Conservation (phyloP, 2,329 filamentous ascomycete species). For the Ascochyta viciae-villosae region DNA sequence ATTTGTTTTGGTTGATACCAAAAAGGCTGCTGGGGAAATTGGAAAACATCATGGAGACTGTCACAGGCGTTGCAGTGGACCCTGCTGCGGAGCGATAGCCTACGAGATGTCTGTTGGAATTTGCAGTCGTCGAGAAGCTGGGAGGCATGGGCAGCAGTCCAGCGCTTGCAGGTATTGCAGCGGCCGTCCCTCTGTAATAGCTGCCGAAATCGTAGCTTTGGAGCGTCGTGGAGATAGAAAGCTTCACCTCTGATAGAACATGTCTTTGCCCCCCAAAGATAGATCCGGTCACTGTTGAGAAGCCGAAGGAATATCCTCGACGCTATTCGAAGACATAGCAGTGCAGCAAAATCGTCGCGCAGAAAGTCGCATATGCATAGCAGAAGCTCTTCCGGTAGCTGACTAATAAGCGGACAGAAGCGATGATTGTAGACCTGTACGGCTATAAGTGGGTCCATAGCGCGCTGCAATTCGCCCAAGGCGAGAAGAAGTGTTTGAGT, state of each 20-base stretch:
- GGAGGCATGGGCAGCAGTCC: conserved; percentile 17
- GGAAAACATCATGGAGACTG: conserved; percentile 16
- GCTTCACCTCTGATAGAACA: not conserved
- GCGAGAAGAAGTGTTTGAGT: conserved; percentile 18
- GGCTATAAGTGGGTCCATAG: conserved; percentile 26
- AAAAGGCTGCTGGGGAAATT: conserved; percentile 16
- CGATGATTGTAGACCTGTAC: conserved; percentile 27
- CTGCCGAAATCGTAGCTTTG: conserved; percentile 15
- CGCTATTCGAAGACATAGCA: conserved; percentile 21
- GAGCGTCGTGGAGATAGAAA: conserved; percentile 3
- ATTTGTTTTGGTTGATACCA: conserved; percentile 10
- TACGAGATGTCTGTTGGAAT: not conserved
- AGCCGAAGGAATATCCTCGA: conserved; percentile 22
- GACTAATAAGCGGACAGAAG: conserved; percentile 24
- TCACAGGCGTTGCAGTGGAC: conserved; percentile 20
- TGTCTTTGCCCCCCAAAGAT: not conserved
- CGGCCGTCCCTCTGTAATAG: conserved; percentile 22
- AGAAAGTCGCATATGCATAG: conserved; percentile 24
- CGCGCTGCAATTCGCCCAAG: conserved; percentile 19
- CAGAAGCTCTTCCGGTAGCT: conserved; percentile 26
- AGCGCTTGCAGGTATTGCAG: conserved; percentile 22
- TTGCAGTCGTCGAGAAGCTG: conserved; percentile 14
- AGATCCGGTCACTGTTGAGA: conserved; percentile 6
- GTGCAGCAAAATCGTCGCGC: conserved; percentile 19
- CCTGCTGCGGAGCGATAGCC: not conserved